Percentiles rank a stretch among this genome's conserved stretches.
These are phyloP conservation scores for Aspergillus nanangensis DNA, from an alignment of 495 filamentous ascomycete species.

Conservation along the genomic window DNA sequence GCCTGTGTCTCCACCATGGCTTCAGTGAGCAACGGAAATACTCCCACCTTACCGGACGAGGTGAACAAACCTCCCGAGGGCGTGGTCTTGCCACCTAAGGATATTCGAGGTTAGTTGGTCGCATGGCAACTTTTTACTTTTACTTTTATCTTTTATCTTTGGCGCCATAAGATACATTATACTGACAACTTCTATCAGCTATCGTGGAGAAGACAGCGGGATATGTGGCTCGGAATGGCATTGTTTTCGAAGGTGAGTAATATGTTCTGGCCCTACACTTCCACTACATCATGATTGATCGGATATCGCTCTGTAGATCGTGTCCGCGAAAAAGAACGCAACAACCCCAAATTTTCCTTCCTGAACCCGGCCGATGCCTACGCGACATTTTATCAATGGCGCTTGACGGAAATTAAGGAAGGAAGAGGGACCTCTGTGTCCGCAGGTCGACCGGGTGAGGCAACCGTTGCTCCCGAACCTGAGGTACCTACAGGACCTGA, in stretches of 20 bases:
- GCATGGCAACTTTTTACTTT: too few relatives aligned
- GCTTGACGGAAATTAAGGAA: slow-evolving; percentile 75
- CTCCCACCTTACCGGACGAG: slow-evolving; percentile 42
- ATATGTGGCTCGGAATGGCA: slow-evolving; percentile 78
- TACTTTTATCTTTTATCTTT: background rate
- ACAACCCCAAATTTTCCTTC: slow-evolving; percentile 90
- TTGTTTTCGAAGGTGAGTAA: slow-evolving; percentile 74
- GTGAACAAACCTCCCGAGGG: slow-evolving; percentile 73
- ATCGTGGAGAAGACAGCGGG: slow-evolving; percentile 96
- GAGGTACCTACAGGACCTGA: slow-evolving; percentile 76
- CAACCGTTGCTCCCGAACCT: slow-evolving; percentile 47
- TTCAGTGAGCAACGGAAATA: slow-evolving; percentile 56
- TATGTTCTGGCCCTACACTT: too few relatives aligned
- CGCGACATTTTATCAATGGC: slow-evolving; percentile 84
- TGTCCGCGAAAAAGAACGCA: slow-evolving; percentile 78
- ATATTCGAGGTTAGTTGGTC: slow-evolving; percentile 59
- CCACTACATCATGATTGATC: too few relatives aligned
- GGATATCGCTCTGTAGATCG: slow-evolving; percentile 51
- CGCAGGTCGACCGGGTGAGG: slow-evolving; percentile 70
- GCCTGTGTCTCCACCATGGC: slow-evolving; percentile 39
- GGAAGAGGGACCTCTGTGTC: slow-evolving; percentile 77
- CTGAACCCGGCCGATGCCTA: slow-evolving; percentile 78
- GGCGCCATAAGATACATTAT: background rate
- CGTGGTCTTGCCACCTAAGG: slow-evolving; percentile 78
- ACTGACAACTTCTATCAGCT: slow-evolving; percentile 28